Percentiles rank a stretch among this genome's conserved stretches.
These are phyloP conservation scores for Fusarium foetens DNA, from an alignment of 2,329 filamentous ascomycete genomes.

Conservation along the genomic window DNA sequence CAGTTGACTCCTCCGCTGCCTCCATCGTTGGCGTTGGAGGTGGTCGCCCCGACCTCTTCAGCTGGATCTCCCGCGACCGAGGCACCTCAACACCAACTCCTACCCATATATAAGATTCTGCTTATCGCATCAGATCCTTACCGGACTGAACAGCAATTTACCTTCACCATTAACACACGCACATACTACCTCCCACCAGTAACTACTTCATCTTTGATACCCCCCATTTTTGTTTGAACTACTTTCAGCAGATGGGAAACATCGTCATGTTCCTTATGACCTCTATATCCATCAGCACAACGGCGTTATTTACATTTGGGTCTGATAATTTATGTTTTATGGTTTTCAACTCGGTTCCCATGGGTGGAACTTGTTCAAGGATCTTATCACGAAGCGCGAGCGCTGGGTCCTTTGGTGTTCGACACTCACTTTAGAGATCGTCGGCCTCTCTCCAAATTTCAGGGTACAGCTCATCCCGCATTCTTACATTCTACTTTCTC, in stretches of 20 bases:
- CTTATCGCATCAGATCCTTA: not conserved
- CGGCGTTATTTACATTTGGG: conserved; percentile 44
- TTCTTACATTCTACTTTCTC: conserved; percentile 1
- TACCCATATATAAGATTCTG: conserved; percentile 36
- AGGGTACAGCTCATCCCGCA: conserved; percentile 27
- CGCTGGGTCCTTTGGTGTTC: conserved; percentile 16
- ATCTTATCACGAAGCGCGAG: conserved; percentile 27
- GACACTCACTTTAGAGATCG: not conserved
- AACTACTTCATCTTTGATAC: conserved; percentile 53
- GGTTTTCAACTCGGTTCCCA: conserved; percentile 33
- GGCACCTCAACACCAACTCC: conserved; percentile 47
- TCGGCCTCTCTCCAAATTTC: conserved; percentile 14
- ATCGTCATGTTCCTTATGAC: conserved; percentile 46
- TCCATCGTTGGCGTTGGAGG: conserved; percentile 45
- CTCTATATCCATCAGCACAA: conserved; percentile 46
- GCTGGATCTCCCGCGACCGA: conserved; percentile 63
- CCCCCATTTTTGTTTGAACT: conserved; percentile 44
- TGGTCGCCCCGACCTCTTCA: conserved; percentile 57
- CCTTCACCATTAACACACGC: conserved; percentile 32
- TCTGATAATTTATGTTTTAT: conserved; percentile 40
- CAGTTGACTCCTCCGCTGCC: conserved; percentile 49
- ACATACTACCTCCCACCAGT: conserved; percentile 46
- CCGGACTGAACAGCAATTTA: conserved; percentile 18
- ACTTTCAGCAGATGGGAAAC: conserved; percentile 43
- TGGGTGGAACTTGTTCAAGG: conserved; percentile 9